phyloP scores from a whole-genome alignment of 495 filamentous ascomycete genomes.

The Amniculicola lignicola region DNA sequence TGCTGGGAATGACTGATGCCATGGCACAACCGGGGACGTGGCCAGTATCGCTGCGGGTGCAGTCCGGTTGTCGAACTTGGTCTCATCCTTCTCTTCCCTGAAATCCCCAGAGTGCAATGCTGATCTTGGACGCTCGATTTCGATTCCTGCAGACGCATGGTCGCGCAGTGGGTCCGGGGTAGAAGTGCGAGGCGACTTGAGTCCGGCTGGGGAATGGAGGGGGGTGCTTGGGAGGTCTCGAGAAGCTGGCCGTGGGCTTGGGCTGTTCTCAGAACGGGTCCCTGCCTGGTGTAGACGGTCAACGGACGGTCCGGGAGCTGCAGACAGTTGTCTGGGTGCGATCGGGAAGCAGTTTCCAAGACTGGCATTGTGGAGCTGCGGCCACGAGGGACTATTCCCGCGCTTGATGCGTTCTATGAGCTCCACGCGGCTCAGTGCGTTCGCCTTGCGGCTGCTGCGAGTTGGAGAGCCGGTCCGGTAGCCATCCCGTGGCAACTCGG shows the following conservation, averaged over 20 bases:
- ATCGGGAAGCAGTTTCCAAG: neutral
- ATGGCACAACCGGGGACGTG: constrained; percentile 42
- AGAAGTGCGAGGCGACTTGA: constrained; percentile 16
- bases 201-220: constrained; percentile 33
- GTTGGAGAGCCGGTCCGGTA: neutral
- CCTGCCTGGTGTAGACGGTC: constrained; percentile 7
- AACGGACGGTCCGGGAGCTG: neutral
- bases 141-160: constrained; percentile 46
- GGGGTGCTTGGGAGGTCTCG: constrained; percentile 30
- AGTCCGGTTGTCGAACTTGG: neutral
- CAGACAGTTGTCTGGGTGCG: neutral
- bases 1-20: constrained; percentile 40
- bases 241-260: constrained; percentile 15
- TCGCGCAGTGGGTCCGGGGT: constrained; percentile 34
- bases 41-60: constrained; percentile 19
- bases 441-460: constrained; percentile 17
- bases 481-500: neutral
- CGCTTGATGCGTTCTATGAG: constrained; percentile 83
- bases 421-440: constrained; percentile 54
- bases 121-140: constrained; percentile 80
- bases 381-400: constrained; percentile 73
- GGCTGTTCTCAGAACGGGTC: constrained; percentile 1
- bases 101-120: constrained; percentile 90
- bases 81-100: constrained; percentile 43
- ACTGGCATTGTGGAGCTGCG: constrained; percentile 55